Base-by-base conservation (phyloP, 1,284 basidiomycete genomes). In the Phellopilus nigrolimitatus region DNA sequence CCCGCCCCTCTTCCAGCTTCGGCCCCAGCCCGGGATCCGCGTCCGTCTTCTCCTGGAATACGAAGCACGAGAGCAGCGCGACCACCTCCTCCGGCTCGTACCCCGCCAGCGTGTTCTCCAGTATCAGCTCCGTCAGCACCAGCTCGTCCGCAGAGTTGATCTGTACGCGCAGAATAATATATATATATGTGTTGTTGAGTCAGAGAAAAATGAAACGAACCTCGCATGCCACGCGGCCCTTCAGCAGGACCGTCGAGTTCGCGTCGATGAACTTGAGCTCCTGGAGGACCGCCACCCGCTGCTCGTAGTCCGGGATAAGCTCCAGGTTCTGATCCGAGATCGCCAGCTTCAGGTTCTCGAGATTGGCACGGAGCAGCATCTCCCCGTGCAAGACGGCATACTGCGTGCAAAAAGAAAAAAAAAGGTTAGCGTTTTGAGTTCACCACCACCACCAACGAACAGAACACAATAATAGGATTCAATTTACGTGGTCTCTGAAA, bases 61-160 rank as follows among this genome's bases (percentile, higher is more conserved):
- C 84, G 64, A 99, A 98, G 61, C 90, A 89, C 3, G 95, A 97
- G 2, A 99, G 77, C 27, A 99, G 77, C 0, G 97, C 95, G n/a
- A 97, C 95, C 37, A 95, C 91, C 69, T 99, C 95, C 67, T 94
- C 92, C 0, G 97, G 91, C 45, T 92, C 90, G 66, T 92, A 98
- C 15, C 75, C 74, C 3, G 91, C 90, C 13, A 99, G 76, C 3
- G 88, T 88, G 64, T 99, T 99, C 64, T 99, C 97, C 47, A 99
- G 77, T 51, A 99, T 97, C 30, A 99, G 79, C 64, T 99, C 97
- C 0, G 97, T 99, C 38, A 99, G 74, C 33, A 99, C 83, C 22
- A 99, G 84, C 63, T 97, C 94, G 60, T 94, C 94, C 3, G 89
- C 92, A 4, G 95, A 97, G 67, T 99, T 99, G 67, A 99, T 97